phyloP scores from a whole-genome alignment of 805 yeast genomes.

The Candida pseudofarinosa region DNA sequence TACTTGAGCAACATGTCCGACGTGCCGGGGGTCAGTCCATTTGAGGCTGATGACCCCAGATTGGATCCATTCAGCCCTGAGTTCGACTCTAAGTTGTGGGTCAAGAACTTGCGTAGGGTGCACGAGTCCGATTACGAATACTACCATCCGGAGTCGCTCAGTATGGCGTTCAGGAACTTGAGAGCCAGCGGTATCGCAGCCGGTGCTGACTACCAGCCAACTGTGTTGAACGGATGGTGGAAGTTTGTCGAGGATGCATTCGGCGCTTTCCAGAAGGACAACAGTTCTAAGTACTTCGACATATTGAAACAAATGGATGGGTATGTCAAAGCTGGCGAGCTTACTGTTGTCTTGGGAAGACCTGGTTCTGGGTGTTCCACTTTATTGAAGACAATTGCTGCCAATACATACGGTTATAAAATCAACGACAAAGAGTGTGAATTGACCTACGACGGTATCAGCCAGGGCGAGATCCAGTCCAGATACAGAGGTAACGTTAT shows the following conservation, averaged over 20 bases:
- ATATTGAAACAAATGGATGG: conserved; percentile 25
- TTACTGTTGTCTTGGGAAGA: conserved; percentile 52
- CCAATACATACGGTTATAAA: conserved; percentile 18
- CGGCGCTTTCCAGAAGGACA: background rate
- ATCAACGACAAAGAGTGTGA: conserved; percentile 23
- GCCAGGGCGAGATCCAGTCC: conserved; percentile 55
- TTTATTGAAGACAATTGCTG: conserved; percentile 21
- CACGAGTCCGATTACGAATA: conserved; percentile 51
- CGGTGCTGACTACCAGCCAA: conserved; percentile 60
- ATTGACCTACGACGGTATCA: conserved; percentile 58
- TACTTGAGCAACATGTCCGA: conserved; percentile 48
- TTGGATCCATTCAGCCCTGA: conserved; percentile 52
- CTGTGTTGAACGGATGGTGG: conserved; percentile 36
- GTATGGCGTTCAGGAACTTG: conserved; percentile 51
- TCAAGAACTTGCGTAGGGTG: conserved; percentile 53
- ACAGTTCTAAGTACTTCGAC: conserved; percentile 1
- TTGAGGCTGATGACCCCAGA: conserved; percentile 27
- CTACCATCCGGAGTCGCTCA: conserved; percentile 53
- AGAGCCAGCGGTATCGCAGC: conserved; percentile 58
- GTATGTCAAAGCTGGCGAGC: conserved; percentile 57
- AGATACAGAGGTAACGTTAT: conserved; percentile 53
- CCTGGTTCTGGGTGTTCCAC: conserved; percentile 44
- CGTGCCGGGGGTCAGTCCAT: conserved; percentile 47
- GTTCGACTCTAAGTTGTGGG: conserved; percentile 58
- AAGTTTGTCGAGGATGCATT: background rate